phyloP scores from a whole-genome alignment of 306 rosid species.

The Psophocarpus tetragonolobus region DNA sequence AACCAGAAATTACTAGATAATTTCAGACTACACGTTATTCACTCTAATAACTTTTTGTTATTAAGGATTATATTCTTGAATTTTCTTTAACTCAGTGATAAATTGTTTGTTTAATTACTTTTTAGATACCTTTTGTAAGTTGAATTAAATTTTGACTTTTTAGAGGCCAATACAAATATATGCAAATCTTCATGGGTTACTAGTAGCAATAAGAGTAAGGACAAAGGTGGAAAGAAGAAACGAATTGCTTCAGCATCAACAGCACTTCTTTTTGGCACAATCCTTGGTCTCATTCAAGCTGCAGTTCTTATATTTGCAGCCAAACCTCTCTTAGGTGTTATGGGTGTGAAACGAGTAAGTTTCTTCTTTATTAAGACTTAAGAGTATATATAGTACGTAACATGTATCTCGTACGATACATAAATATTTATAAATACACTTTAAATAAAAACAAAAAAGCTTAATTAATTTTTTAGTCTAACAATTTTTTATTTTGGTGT shows the following conservation, averaged over 20 bases:
- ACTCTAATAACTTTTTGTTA: too few species aligned
- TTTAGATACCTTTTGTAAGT: too few species aligned
- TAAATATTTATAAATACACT: too few species aligned
- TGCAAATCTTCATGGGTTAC: constrained; percentile 17
- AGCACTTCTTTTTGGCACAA: constrained; percentile 74
- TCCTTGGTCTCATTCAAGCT: constrained; percentile 83
- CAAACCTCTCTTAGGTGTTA: constrained; percentile 61
- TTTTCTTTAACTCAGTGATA: neutral
- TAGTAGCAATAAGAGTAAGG: constrained; percentile 1
- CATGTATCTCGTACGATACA: neutral
- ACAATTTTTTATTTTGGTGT: too few species aligned
- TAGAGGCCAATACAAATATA: constrained; percentile 9
- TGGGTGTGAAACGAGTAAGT: constrained; percentile 85
- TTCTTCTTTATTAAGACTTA: neutral
- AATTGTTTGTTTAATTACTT: neutral
- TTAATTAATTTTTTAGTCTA: too few species aligned
- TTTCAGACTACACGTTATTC: too few species aligned
- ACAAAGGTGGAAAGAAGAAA: constrained; percentile 44
- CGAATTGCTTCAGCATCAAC: constrained; percentile 90
- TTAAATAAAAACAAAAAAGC: too few species aligned
- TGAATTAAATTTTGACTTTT: too few species aligned
- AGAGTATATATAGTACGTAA: neutral
- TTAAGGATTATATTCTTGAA: neutral
- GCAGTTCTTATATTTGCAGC: constrained; percentile 64
- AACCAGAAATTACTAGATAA: too few species aligned